phyloP scores from a whole-genome alignment of 345 rosid genomes.

The Euclidium syriacum region DNA sequence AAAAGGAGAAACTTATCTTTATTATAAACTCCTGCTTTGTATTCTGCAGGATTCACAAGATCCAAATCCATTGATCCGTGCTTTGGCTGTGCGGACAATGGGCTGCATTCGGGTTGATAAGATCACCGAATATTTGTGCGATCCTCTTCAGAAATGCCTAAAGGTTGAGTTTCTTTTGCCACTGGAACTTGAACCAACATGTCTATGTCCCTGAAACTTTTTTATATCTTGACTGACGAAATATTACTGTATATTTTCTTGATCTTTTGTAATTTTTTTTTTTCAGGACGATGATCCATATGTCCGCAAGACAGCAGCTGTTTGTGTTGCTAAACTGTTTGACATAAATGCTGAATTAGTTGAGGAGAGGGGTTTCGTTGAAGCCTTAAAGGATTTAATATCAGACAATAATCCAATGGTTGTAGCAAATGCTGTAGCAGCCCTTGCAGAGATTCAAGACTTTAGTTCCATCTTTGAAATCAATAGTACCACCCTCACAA shows the following conservation, averaged over 20 bases:
- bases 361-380: slow-evolving; percentile 94
- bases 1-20: neutral
- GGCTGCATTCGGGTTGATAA: slow-evolving; percentile 98
- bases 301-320: slow-evolving; percentile 96
- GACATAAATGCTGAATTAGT: slow-evolving; percentile 95
- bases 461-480: slow-evolving; percentile 82
- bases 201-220: neutral
- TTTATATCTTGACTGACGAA: neutral
- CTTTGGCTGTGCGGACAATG: slow-evolving; percentile 96
- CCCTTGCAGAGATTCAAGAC: slow-evolving; percentile 96
- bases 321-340: slow-evolving; percentile 93
- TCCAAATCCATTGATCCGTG: slow-evolving; percentile 94
- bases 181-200: neutral
- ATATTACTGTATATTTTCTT: neutral
- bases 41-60: slow-evolving; percentile 88
- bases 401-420: slow-evolving; percentile 99
- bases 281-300: slow-evolving; percentile 95
- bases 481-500: slow-evolving; percentile 71
- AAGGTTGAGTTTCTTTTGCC: slow-evolving; percentile 46
- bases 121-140: slow-evolving; percentile 91
- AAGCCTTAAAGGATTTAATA: slow-evolving; percentile 89
- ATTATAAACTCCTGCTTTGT: neutral
- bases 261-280: neutral
- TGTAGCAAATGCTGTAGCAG: slow-evolving; percentile 97
- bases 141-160: slow-evolving; percentile 97